A percentile compares a stretch with the other conserved stretches of the same genome.
Conservation (phyloP, 225 moss, liverwort and hornwort genomes). For the Antitrichia curtipendula region DNA sequence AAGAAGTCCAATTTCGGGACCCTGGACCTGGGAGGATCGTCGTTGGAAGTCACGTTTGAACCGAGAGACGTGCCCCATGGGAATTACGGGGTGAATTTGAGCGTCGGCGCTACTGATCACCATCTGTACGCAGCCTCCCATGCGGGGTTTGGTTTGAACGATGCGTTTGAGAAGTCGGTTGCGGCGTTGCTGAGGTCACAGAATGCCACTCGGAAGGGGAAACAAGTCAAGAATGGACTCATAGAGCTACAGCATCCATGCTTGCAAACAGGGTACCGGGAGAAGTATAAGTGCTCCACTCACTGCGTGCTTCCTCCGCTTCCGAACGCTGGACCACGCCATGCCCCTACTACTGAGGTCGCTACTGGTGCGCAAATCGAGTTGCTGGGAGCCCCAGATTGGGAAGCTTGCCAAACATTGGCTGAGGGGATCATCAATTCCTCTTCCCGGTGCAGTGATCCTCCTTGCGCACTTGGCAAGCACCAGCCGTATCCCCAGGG, state of each 20-base stretch:
- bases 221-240: not conserved
- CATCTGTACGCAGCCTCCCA: conserved; percentile 88
- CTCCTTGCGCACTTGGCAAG: conserved; percentile 85
- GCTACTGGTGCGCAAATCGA: conserved; percentile 32
- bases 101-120: conserved; percentile 69
- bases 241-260: conserved; percentile 66
- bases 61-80: conserved; percentile 40
- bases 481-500: conserved; percentile 76
- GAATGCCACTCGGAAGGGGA: not conserved
- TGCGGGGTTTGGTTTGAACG: conserved; percentile 83
- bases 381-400: conserved; percentile 69
- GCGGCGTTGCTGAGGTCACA: conserved; percentile 44
- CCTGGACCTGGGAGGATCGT: conserved; percentile 89
- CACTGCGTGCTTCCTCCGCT: conserved; percentile 55
- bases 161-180: conserved; percentile 96
- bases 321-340: conserved; percentile 21
- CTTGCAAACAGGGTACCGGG: conserved; percentile 66
- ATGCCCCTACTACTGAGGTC: conserved; percentile 8
- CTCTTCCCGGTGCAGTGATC: conserved; percentile 20
- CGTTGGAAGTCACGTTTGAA: conserved; percentile 92
- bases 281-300: conserved; percentile 58
- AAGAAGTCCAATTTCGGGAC: conserved; percentile 61
- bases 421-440: conserved; percentile 57
- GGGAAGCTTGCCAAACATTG: conserved; percentile 56
- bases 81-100: conserved; percentile 67